These are phyloP conservation scores for Tetrahymena thermophila DNA, from an alignment of 73 alveolate genomes.

Conservation along the genomic window DNA sequence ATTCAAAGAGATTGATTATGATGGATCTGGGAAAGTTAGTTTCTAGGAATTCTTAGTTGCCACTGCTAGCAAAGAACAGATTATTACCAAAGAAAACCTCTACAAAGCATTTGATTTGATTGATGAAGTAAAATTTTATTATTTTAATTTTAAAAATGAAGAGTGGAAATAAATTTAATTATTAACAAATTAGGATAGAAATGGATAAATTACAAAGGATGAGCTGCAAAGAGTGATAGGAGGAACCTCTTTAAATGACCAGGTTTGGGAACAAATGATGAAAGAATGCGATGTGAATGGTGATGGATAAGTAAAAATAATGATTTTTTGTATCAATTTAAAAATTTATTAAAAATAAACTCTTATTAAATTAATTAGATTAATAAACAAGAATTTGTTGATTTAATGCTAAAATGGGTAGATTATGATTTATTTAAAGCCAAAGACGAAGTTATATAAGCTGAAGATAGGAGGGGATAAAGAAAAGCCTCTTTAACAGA, in stretches of 20 bases:
- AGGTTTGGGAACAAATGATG: neutral
- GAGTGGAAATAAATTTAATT: neutral
- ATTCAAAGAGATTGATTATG: neutral
- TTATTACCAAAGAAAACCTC: neutral
- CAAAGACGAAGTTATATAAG: neutral
- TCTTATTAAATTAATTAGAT: neutral
- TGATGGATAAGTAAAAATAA: neutral
- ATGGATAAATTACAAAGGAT: neutral
- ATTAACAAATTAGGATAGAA: neutral
- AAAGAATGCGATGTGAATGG: neutral
- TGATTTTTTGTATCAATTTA: neutral
- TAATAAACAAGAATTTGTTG: neutral
- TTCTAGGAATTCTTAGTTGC: neutral
- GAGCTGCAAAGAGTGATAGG: neutral
- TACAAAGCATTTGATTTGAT: neutral
- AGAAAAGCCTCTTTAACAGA: neutral
- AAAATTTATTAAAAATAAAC: neutral
- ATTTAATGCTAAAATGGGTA: neutral
- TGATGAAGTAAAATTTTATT: neutral
- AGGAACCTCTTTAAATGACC: neutral
- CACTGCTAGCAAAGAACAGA: neutral
- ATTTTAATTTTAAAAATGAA: neutral
- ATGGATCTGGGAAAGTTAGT: neutral
- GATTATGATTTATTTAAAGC: neutral
- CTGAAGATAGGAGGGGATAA: neutral